These are phyloP conservation scores for Hypomyces perniciosus DNA, from an alignment of 2,329 filamentous ascomycete species.

Conservation along the genomic window DNA sequence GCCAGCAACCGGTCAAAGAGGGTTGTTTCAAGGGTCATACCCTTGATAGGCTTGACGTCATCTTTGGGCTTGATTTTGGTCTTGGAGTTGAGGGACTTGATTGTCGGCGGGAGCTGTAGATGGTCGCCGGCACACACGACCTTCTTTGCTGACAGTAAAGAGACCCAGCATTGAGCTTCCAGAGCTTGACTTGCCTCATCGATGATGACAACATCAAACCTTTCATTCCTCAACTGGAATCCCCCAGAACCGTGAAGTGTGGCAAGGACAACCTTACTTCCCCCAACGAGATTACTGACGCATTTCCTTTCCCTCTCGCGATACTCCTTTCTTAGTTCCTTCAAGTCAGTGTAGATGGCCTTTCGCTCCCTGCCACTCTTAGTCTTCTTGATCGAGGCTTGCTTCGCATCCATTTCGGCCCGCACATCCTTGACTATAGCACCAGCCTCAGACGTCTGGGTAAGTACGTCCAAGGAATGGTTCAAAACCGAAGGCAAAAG, in stretches of 20 bases:
- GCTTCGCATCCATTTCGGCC: conserved; percentile 87
- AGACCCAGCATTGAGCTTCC: conserved; percentile 96
- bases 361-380: conserved; percentile 71
- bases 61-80: conserved; percentile 33
- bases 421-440: conserved; percentile 85
- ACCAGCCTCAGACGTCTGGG: conserved; percentile 82
- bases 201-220: conserved; percentile 90
- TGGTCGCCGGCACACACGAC: conserved; percentile 91
- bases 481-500: conserved; percentile 80
- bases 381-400: conserved; percentile 82
- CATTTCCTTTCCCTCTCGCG: conserved; percentile 78
- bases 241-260: conserved; percentile 91
- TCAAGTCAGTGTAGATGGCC: conserved; percentile 78
- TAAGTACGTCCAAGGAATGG: conserved; percentile 87
- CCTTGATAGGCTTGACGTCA: conserved; percentile 37
- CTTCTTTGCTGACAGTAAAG: conserved; percentile 73
- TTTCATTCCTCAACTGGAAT: conserved; percentile 69
- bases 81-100: conserved; percentile 68
- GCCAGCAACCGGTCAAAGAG: conserved; percentile 83
- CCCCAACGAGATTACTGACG: conserved; percentile 65
- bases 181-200: conserved; percentile 95
- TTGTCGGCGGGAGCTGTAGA: conserved; percentile 86
- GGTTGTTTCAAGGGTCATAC: conserved; percentile 72
- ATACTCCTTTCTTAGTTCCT: conserved; percentile 81
- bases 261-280: conserved; percentile 82